Percentiles rank a stretch among this genome's conserved stretches.
Conservation (phyloP, 371 early-diverging fungal genomes). For the Sporodiniella umbellata region DNA sequence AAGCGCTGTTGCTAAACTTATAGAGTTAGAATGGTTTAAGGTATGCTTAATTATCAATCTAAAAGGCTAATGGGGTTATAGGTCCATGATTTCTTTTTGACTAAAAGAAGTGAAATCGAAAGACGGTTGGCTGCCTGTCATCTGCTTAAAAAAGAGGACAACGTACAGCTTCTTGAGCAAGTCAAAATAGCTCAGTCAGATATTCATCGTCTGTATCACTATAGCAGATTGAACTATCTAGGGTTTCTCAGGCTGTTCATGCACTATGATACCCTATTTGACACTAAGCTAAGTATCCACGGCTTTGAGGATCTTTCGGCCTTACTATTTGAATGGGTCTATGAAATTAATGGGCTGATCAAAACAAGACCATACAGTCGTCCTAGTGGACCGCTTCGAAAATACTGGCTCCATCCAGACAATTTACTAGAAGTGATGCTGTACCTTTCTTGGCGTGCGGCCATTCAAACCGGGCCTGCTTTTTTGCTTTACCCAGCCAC, state of each 20-base stretch:
- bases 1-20: not conserved
- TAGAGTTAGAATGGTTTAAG: slow-evolving; percentile 13
- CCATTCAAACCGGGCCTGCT: not conserved
- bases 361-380: no score
- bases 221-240: slow-evolving; percentile 14
- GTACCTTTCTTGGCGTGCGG: slow-evolving; percentile 1
- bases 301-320: slow-evolving; percentile 7
- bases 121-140: slow-evolving; percentile 5
- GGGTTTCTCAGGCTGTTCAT: slow-evolving; percentile 12
- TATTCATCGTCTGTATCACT: slow-evolving; percentile 14
- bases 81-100: slow-evolving; percentile 15
- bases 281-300: not conserved
- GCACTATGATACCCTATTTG: slow-evolving; percentile 5
- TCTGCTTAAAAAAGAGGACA: not conserved
- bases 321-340: not conserved
- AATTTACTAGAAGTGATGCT: slow-evolving; percentile 14
- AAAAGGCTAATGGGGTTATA: no score
- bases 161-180: not conserved
- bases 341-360: not conserved
- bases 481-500: not conserved
- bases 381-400: not conserved
- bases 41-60: no score
- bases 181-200: slow-evolving; percentile 1
- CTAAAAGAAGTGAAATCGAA: slow-evolving; percentile 19
- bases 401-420: slow-evolving; percentile 18